Evolutionary conservation across 495 filamentous ascomycete genomes (phyloP), one percentile per base, ranked within the genome.

Genomic region (Podospora pseudopauciseta): DNA sequence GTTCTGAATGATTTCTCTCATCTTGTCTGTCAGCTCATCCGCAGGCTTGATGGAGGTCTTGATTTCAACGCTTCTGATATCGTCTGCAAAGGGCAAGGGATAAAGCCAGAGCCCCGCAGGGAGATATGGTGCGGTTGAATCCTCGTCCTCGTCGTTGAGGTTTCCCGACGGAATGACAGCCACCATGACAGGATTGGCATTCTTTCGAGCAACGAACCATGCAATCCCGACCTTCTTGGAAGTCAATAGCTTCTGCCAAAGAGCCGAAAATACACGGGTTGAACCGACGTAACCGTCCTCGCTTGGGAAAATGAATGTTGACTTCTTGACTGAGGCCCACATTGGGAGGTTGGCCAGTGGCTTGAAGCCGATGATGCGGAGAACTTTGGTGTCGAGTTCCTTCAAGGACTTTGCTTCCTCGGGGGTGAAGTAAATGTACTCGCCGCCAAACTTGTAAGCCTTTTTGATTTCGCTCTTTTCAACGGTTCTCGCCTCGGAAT

Each of bases 311-410:
- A 98, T 92, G 81, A 97, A 98, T 16, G 87, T 90, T 6, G 93
- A 90, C 63, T 92, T 92, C 75, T 90, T 92, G 49, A 90, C 80
- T 56, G 92, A 93, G 4, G 94, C 92, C 92, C 95, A 97, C 64
- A 91, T 84, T 5, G 90, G 91, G 2, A 97, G 82, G 71, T 87
- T 82, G 7, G 86, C 86, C 19, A 90, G 78, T 4, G 91, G 87
- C 74, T 97, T 99, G 84, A 99, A 99, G 4, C 96, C 96, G 65
- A 98, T 90, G 65, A 99, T 90, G 6, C 94, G 89, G 67, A 99
- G 89, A 34, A 89, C 91, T 16, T 92, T 92, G 56, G 55, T 58
- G 13, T 73, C 82, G 73, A 97, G 94, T 67, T 91, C 78, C 55
- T 90, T 87, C 68, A 99, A 81, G 18, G 83, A 79, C 67, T 89